Evolutionary conservation across 805 yeast genomes (phyloP), one percentile per base, ranked within the genome.

Genomic region (Kodamaea neixiangensis): DNA sequence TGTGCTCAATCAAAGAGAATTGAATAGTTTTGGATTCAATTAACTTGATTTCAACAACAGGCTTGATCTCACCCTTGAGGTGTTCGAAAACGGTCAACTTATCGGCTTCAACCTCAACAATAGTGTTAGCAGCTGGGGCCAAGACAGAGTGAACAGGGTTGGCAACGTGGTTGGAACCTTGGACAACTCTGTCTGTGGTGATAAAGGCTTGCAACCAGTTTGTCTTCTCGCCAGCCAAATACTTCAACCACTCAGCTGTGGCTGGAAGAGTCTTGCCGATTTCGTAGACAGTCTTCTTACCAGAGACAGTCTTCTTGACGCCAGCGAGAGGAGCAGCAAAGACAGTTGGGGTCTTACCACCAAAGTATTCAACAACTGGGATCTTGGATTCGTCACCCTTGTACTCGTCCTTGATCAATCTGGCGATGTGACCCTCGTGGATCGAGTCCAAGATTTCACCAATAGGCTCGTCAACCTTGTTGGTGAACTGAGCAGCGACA

Each of bases 141-240:
- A 94, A 82, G 35, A 94, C 85, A 57, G 85, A 84, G 63, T 82
- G 87, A 47, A 86, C 80, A 25, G 98, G 89, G 72, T 92, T 94
- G 38, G 82, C 66, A 56, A 83, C 86, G 63, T 86, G 92, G 73
- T 86, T 83, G 58, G 82, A 76, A 51, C 89, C 96, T 76, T 94
- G 98, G 53, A 91, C 94, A 65, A 89, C 77, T 68, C 89, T 84
- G 50, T 82, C 78, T 58, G 93, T 79, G 19, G 92, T 76, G 57
- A 94, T 76, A 70, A 94, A 83, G 29, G 98, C 97, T 61, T 86
- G 87, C 73, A 96, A 83, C 99, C 99, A 94, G 69, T 81, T 82
- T 63, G 82, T 81, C 54, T 77, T 66, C 48, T 79, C 66, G 56
- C 98, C 98, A 50, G 97, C 97, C 59, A 94, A 77, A 52, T 85